Evolutionary conservation across 2,329 filamentous ascomycete species (phyloP).

Genomic region (Aulographum hederae): DNA sequence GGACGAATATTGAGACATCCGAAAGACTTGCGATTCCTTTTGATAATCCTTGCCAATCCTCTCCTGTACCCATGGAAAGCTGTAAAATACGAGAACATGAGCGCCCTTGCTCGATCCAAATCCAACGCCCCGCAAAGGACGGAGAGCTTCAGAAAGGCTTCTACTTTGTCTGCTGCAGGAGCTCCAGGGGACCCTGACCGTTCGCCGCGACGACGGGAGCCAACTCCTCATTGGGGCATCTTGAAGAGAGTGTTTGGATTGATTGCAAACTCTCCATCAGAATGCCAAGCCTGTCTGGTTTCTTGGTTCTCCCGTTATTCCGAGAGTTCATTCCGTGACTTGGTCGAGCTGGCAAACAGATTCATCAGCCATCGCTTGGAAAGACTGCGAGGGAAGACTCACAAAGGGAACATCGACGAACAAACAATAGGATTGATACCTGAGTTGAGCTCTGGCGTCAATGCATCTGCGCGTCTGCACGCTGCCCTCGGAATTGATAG

Average conservation of each 20-base stretch:
- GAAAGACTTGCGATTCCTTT: conserved; percentile 56
- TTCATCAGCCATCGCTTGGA: conserved; percentile 70
- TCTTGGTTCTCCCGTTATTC: conserved; percentile 62
- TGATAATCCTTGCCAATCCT: conserved; percentile 66
- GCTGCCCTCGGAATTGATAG: conserved; percentile 47
- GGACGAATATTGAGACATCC: conserved; percentile 49
- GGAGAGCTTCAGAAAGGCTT: conserved; percentile 1
- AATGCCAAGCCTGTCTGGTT: conserved; percentile 60
- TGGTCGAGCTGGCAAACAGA: conserved; percentile 58
- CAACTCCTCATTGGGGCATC: conserved; percentile 61
- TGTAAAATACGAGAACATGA: conserved; percentile 8
- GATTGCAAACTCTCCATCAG: conserved; percentile 53
- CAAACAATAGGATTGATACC: conserved; percentile 53
- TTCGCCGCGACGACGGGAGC: too few species aligned
- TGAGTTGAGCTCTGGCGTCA: conserved; percentile 36
- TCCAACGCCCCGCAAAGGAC: conserved; percentile 1
- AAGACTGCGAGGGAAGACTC: conserved; percentile 51
- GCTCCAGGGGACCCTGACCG: too few species aligned
- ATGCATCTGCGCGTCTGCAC: conserved; percentile 54
- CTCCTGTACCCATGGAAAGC: conserved; percentile 35
- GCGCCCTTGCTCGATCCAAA: conserved; percentile 5
- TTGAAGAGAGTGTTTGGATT: conserved; percentile 72
- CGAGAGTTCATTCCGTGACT: conserved; percentile 45
- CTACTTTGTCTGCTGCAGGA: conserved; percentile 5
- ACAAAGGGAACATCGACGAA: conserved; percentile 41